These are phyloP conservation scores for Trametes coccinea DNA, from an alignment of 768 basidiomycete species.

Conservation along the genomic window DNA sequence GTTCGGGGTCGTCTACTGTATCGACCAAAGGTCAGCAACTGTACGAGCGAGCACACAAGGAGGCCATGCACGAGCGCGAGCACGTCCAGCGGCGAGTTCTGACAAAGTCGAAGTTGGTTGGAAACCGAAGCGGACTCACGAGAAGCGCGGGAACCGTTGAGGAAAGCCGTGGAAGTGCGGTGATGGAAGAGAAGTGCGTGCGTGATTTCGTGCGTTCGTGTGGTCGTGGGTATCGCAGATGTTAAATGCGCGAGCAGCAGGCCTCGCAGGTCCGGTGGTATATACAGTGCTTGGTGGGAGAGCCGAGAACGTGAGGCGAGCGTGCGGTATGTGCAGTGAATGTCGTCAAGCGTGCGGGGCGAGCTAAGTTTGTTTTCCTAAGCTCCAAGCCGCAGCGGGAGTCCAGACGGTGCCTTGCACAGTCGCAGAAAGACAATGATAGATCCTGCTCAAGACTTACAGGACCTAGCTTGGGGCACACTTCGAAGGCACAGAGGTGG, in stretches of 20 bases:
- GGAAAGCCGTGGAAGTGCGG: background rate
- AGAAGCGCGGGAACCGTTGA: background rate
- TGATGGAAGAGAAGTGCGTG: background rate
- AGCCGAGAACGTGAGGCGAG: background rate
- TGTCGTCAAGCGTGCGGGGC: constrained; percentile 9
- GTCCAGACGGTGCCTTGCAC: too few relatives aligned
- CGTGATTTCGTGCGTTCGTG: too few relatives aligned
- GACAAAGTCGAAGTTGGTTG: background rate
- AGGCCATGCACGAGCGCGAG: background rate
- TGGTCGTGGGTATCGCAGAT: too few relatives aligned
- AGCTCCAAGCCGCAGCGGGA: too few relatives aligned
- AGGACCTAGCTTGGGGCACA: too few relatives aligned
- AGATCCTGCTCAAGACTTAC: too few relatives aligned
- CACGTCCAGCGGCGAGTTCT: background rate
- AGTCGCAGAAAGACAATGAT: too few relatives aligned
- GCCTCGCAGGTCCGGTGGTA: too few relatives aligned
- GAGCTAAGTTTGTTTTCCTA: background rate
- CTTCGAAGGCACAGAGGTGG: too few relatives aligned
- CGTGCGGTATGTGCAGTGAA: background rate
- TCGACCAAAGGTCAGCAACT: background rate
- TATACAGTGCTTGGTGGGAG: background rate
- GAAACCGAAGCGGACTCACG: constrained; percentile 3
- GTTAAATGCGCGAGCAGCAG: too few relatives aligned
- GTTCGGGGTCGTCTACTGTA: background rate
- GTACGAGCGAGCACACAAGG: background rate